A percentile compares a stretch with the other conserved stretches of the same genome.
Conservation (phyloP, 805 yeast species). For the Teunomyces atbi region DNA sequence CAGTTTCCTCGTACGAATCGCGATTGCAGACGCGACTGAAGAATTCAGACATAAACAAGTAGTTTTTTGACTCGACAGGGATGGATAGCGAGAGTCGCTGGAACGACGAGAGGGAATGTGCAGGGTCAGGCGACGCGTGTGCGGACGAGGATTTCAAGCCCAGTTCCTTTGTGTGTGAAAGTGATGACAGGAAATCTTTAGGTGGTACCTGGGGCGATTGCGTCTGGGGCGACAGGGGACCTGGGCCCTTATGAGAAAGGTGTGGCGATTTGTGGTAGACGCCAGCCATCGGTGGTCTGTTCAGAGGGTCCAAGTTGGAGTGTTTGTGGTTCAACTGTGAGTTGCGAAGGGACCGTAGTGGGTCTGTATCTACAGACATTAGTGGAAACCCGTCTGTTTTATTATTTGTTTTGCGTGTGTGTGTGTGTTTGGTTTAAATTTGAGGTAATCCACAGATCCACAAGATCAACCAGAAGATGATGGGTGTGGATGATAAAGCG, state of each 20-base stretch:
- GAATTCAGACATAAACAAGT: conserved; percentile 25
- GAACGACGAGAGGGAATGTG: conserved; percentile 9
- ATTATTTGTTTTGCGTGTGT: neutral
- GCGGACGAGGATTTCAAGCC: neutral
- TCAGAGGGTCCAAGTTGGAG: neutral
- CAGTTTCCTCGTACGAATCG: neutral
- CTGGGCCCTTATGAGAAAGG: neutral
- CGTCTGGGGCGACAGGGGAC: neutral
- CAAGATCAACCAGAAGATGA: too few species aligned
- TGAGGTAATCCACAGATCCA: too few species aligned
- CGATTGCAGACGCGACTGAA: conserved; percentile 25
- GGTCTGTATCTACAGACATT: conserved; percentile 3
- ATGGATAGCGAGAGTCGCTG: conserved; percentile 25
- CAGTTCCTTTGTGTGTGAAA: neutral
- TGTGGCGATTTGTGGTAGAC: neutral
- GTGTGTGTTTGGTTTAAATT: neutral
- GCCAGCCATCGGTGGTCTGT: neutral
- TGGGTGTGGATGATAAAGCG: neutral
- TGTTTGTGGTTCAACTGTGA: neutral
- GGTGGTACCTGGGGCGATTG: neutral
- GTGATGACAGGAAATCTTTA: neutral
- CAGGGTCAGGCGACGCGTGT: neutral
- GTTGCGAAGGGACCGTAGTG: conserved; percentile 1
- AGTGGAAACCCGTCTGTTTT: neutral
- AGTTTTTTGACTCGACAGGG: conserved; percentile 26